Evolutionary conservation across 345 rosid species (phyloP).

Genomic region (Cardamine occulta): DNA sequence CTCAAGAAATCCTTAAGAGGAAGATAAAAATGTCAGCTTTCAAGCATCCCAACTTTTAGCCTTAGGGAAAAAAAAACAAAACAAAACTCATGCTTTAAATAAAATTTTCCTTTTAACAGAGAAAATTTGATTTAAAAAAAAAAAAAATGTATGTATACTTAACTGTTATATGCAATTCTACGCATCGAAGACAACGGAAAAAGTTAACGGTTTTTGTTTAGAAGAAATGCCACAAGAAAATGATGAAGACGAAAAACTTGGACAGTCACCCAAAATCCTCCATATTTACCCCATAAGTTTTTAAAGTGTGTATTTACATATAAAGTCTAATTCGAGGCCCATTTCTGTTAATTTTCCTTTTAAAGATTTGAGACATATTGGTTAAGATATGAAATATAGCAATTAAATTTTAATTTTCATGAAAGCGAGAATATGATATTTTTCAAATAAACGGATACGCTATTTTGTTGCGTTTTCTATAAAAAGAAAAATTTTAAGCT

Average conservation of each 20-base stretch:
- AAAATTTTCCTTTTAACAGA: background rate
- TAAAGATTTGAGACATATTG: background rate
- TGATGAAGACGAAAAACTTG: background rate
- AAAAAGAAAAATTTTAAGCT: background rate
- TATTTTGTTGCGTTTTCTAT: background rate
- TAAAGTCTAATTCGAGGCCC: too few species aligned
- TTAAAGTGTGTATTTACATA: too few species aligned
- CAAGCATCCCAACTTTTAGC: background rate
- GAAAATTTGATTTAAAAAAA: background rate
- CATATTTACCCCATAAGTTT: background rate
- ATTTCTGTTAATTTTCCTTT: background rate
- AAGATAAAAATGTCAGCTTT: constrained; percentile 6
- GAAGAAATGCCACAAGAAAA: constrained; percentile 9
- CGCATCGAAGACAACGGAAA: background rate
- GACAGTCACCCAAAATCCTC: background rate
- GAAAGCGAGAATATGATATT: background rate
- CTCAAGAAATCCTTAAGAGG: background rate
- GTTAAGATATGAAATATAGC: background rate
- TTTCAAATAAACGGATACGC: background rate
- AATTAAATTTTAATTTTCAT: background rate
- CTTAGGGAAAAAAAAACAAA: background rate
- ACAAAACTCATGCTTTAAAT: background rate
- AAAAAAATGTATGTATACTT: too few species aligned
- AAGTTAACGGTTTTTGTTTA: constrained; percentile 14
- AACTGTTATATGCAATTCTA: background rate